Base-by-base conservation (phyloP, 2,329 filamentous ascomycete genomes). In the Colletotrichum camelliae region DNA sequence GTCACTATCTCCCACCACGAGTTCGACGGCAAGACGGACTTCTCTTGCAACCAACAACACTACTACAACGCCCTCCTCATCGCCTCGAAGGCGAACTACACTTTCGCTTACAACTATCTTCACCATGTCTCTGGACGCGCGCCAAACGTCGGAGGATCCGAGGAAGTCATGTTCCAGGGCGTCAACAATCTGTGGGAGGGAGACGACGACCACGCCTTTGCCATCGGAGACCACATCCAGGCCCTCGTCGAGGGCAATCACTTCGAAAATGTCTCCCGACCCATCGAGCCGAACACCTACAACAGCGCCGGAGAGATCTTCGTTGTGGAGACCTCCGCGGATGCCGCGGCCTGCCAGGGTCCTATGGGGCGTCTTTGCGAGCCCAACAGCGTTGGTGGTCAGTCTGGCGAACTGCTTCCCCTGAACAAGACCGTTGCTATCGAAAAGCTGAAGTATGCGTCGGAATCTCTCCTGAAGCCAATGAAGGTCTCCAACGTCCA, bases 31-130 rank as follows among this genome's bases (percentile, higher is more conserved):
- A 75, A 77, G 4, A 87, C 87, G 0, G 80, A 77, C 29, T 87
- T 83, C 79, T 88, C 86, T 1, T 89, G 87, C 77, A 84, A 89
- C 72, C 81, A 81, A 29, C 82, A 89, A 65, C 86, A 88, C 79
- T 89, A 89, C 82, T 89, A 87, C 87, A 83, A 81, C 5, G 81
- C 87, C 67, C 83, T 87, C 67, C 82, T 88, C 75, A 80, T 82
- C 58, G 86, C 84, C 7, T 81, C 82, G 12, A 79, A 79, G 55
- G 87, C 87, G 73, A 79, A 83, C 37, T 81, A 86, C 62, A 88
- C 87, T 15, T 79, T 88, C 72, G 82, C 84, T 70, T 82, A 83
- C 67, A 88, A 89, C 81, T 88, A 86, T 79, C 81, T 88, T 77
- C 85, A 87, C 80, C 80, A 87, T 13, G 43, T 52, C 43, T 52